Base-by-base conservation (phyloP, 2,329 filamentous ascomycete species). In the Phyllosticta citriasiana region DNA sequence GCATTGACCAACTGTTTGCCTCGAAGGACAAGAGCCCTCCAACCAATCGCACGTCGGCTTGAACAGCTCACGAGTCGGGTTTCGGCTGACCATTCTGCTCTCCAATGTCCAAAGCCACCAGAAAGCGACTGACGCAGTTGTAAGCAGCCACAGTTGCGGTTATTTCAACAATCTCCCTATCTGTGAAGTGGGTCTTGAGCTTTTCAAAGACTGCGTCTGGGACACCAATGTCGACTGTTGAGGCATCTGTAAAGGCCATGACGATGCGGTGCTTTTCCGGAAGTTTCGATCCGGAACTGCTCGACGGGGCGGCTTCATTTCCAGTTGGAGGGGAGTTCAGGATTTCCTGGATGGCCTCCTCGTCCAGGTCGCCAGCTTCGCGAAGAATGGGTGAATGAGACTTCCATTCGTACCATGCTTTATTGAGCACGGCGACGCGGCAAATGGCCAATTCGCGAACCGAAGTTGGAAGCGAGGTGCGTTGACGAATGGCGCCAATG, bases 361-460 rank as follows among this genome's bases (percentile, higher is more conserved):
- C 85, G 0, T 79, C 83, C 22, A 89, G 79, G 6, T 84, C 85
- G 0, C 79, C 82, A 52, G 75, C 74, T 8, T 79, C 76, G 4
- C 82, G 81, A 14, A 93, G 78, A 3, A 79, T 69, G 1, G 89
- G 89, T 16, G 85, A 86, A 71, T 96, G 91, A 60, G 89, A 84
- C 40, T 77, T 82, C 90, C 89, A 95, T 73, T 96, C 91, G 73
- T 91, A 95, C 85, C 88, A 90, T 1, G 91, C 91, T 19, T 81
- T 74, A 74, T 95, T 96, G 67, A 90, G 82, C 16, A 88, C 85
- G 12, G 91, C 91, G 14, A 95, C 88, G 56, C 90, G 83, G 68
- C 85, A 90, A 67, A 96, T 92, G 65, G 88, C 87, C 19, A 92
- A 79, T 77, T 96, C 90, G 66, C 88, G 85, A 59, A 91, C 70